These are phyloP conservation scores for Musa acuminata DNA, from an alignment of 176 grass and related monocot species.

Conservation along the genomic window DNA sequence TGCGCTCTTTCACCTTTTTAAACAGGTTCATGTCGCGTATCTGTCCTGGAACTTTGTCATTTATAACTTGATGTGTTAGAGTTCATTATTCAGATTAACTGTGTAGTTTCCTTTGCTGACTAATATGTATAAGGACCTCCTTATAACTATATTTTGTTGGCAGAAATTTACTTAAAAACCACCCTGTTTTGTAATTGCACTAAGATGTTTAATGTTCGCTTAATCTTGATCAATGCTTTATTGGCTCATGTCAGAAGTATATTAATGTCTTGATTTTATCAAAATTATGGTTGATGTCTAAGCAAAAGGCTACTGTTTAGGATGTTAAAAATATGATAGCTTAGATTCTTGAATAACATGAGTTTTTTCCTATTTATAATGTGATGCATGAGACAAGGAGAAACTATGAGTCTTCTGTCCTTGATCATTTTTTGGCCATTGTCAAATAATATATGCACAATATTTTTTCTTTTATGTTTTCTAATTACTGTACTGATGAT, in stretches of 20 bases:
- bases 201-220: not conserved
- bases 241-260: not conserved
- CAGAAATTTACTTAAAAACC: not conserved
- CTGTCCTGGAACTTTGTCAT: not conserved
- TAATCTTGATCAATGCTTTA: not conserved
- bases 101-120: not conserved
- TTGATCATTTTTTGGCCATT: not conserved
- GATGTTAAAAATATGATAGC: not conserved
- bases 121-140: not conserved
- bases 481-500: not conserved
- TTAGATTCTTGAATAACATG: too few species aligned
- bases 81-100: not conserved
- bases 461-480: not conserved
- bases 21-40: slow-evolving; percentile 43
- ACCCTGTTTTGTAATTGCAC: not conserved
- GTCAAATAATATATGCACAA: not conserved
- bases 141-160: too few species aligned
- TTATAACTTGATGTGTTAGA: not conserved
- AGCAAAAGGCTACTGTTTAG: not conserved
- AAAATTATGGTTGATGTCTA: not conserved
- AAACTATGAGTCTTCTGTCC: not conserved
- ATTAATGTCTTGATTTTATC: slow-evolving; percentile 14
- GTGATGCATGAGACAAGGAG: not conserved
- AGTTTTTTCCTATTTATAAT: not conserved
- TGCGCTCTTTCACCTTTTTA: slow-evolving; percentile 87